Evolutionary conservation across 192 early-diverging fungal species (phyloP), one percentile per base, ranked within the genome.

Genomic region (Diversispora epigaea): DNA sequence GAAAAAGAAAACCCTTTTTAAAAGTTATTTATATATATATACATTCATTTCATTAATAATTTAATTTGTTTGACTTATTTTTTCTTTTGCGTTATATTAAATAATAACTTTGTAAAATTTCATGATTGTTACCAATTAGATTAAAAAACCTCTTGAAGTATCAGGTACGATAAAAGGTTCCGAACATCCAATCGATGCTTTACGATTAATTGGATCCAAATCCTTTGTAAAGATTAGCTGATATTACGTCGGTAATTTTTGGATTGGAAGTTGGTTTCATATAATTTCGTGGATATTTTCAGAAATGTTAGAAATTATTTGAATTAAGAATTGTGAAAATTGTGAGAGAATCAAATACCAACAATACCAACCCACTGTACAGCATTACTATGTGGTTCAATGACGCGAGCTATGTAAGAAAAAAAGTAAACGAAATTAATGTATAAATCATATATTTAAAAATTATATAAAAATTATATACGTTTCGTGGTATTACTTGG

Each of bases 311-410:
- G 17, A 56, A 56, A 56, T 56, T 55, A 56, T 56, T 19, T 25
- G 12, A 32, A 60, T 25, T 32, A 2, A 1, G 25, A 32, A 2
- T 25, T 32, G 25, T 32, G 25, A 32, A 2, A 32, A 32, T 32
- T 32, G 25, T 0, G 25, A 32, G 25, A 32, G 25, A 32, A 32
- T 0, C 0, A 32, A 32, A 4, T 25, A 32, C n/a, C n/a, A n/a
- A n/a, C n/a, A n/a, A 32, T 19, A 32, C 57, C 57, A 32, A 60
- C 57, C 21, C 25, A 25, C 21, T 32, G 57, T 32, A 60, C 57
- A 6, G 57, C 57, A 60, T 60, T 60, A 19, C 57, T 60, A 60
- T 60, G 57, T 60, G 57, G 57, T 25, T 60, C 57, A 25, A 60
- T 60, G 21, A 60, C 57, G 25, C 57, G 57, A 10, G 57, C 57